These are phyloP conservation scores for Beta corolliflora DNA, from an alignment of 179 eudicot genomes.

Conservation along the genomic window DNA sequence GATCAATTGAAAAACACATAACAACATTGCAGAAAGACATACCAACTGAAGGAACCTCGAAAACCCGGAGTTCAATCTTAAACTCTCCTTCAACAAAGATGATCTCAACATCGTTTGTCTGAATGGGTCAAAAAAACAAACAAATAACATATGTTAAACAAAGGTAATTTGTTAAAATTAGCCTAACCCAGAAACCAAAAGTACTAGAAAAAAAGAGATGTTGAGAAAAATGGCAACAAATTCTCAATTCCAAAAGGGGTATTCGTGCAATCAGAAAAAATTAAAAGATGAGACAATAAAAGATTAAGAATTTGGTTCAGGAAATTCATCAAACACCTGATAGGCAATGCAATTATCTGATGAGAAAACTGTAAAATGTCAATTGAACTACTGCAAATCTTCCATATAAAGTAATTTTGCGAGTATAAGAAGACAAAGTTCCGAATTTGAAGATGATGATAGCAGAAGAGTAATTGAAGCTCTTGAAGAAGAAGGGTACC, in stretches of 20 bases:
- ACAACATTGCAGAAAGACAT: not conserved
- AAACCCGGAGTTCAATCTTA: constrained; percentile 25
- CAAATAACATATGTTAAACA: not conserved
- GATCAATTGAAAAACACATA: not conserved
- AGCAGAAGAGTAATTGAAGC: not conserved
- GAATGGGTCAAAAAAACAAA: not conserved
- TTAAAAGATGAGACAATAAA: not conserved
- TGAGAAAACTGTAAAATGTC: not conserved
- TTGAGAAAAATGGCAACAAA: not conserved
- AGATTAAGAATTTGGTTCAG: constrained; percentile 17
- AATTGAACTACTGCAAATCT: not conserved
- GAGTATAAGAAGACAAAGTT: not conserved
- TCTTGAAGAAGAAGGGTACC: not conserved
- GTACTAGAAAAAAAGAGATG: not conserved
- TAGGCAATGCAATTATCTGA: constrained; percentile 14
- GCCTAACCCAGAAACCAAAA: constrained; percentile 7
- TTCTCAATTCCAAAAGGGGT: not conserved
- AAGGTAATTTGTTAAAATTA: not conserved
- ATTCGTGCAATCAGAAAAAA: not conserved
- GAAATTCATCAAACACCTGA: constrained; percentile 30
- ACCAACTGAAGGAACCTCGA: constrained; percentile 40
- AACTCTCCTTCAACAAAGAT: constrained; percentile 31
- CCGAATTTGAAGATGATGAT: not conserved
- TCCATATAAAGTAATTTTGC: not conserved
- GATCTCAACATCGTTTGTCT: constrained; percentile 42